Base-by-base conservation (phyloP, 176 grass and related monocot species). In the Aegilops sharonensis region DNA sequence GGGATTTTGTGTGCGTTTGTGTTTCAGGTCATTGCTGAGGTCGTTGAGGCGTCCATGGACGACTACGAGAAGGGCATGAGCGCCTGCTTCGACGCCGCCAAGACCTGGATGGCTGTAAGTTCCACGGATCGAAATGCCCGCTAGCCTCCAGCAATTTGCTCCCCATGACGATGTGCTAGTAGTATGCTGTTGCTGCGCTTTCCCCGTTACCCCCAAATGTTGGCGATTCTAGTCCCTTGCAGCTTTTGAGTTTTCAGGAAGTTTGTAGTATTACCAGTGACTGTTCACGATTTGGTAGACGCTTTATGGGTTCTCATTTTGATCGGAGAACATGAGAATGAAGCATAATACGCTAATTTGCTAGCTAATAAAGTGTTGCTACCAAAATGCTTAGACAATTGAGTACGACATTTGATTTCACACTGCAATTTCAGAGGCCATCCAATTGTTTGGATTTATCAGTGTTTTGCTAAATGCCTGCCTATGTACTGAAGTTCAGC, bases 51-150 rank as follows among this genome's bases (percentile, higher is more conserved):
- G 67, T 99, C 94, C 17, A 23, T 91, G 72, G 63, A 88, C 21
- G 97, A 99, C 77, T 96, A 99, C 40, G 94, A 96, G 63, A 89
- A 91, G 60, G 97, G 97, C 71, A 83, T 99, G 90, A 83, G 78
- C 50, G 88, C 92, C 78, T 96, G 94, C 89, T 88, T 73, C 37
- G 92, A 93, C 13, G 94, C 97, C n/a, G 84, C 97, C 17, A 99
- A 89, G 92, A 83, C 85, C 27, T 99, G 97, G 97, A 99, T 94
- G 94, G 81, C 85, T 14, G 89, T 91, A 78, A 88, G 85, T 85
- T 64, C 61, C 63, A 3, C 48, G 32, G 1, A 0, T 23, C 66
- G 30, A 24, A 82, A 50, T 82, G 67, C 24, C 77, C 50, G 4
- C 50, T 64, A 64, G n/a, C 43, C 20, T 90, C 52, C 54, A 24